Base-by-base conservation (phyloP, 257 asterid genomes). In the Salvia hispanica region DNA sequence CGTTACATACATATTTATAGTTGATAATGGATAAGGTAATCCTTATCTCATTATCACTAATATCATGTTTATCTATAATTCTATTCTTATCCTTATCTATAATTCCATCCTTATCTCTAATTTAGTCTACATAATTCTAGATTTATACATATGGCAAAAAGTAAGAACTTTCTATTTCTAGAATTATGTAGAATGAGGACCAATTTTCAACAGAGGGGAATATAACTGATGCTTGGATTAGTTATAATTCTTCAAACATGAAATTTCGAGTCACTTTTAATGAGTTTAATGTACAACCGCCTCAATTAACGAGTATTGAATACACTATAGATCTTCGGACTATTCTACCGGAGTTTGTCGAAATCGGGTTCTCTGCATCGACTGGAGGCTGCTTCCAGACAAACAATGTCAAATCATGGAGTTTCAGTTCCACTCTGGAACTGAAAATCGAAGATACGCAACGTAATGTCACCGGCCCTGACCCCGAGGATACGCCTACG, bases 341-440 rank as follows among this genome's bases (percentile, higher is more conserved):
- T 28, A 14, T 16, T 11, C 10, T 64, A 6, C 70, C 70, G 0
- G 60, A 64, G 37, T 14, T 33, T 47, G 70, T 64, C 45, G 34
- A 50, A 0, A 6, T 64, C 21, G 70, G 70, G 11, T 64, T 64
- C 60, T 64, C 70, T 2, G 70, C 60, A 4, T 60, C 50, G 15
- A 64, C 70, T 0, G 60, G 70, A 10, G 1, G 0, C 0, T 16
- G 16, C 34, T 33, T 36, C 5, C 48, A 64, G 70, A 64, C 5
- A 6, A 15, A 65, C 52, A 50, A 65, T 50, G 61, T 64, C 13
- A 64, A 64, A 50, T 64, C 70, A 4, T 64, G 60, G 70, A 3
- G 6, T 55, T 55, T 55, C 14, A 9, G 1, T 55, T 55, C 60
- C 0, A 50, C 3, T 14, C 6, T 50, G 31, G 18, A 47, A 2